phyloP scores from a whole-genome alignment of 495 filamentous ascomycete genomes.

The Chaetomidium leptoderma region DNA sequence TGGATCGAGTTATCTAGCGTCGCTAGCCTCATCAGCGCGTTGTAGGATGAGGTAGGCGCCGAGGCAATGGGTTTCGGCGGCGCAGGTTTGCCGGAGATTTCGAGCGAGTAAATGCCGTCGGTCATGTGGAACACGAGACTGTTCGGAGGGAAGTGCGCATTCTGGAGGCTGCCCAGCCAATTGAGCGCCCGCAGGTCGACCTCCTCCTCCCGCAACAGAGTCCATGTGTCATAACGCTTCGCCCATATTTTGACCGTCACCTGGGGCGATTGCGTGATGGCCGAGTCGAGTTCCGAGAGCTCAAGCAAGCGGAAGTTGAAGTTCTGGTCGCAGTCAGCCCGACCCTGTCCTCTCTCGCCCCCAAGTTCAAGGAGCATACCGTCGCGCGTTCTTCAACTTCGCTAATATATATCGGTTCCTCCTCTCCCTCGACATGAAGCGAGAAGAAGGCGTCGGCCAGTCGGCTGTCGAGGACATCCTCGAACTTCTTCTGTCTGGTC shows the following conservation, averaged over 20 bases:
- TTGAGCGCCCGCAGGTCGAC: conserved; percentile 67
- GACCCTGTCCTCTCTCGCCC: not conserved
- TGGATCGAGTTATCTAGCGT: conserved; percentile 91
- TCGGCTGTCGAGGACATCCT: conserved; percentile 63
- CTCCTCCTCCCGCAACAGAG: conserved; percentile 65
- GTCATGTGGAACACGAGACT: conserved; percentile 80
- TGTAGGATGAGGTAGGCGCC: conserved; percentile 73
- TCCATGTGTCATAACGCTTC: conserved; percentile 57
- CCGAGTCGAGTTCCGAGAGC: conserved; percentile 61
- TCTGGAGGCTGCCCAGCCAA: conserved; percentile 76
- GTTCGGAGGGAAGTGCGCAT: conserved; percentile 76
- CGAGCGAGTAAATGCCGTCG: conserved; percentile 80
- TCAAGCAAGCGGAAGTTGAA: conserved; percentile 88
- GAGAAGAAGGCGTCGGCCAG: conserved; percentile 91
- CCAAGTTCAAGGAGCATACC: conserved; percentile 33
- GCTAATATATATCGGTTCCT: conserved; percentile 84
- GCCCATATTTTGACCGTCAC: conserved; percentile 75
- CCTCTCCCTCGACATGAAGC: conserved; percentile 61
- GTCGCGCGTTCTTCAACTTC: conserved; percentile 74
- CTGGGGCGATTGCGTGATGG: conserved; percentile 58
- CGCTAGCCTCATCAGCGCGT: conserved; percentile 80
- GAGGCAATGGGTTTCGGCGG: conserved; percentile 43
- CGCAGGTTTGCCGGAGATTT: conserved; percentile 44
- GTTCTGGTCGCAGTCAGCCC: conserved; percentile 50
- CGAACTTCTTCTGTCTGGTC: conserved; percentile 68